phyloP scores from a whole-genome alignment of 768 basidiomycete genomes.

The Pleurotus pulmonarius region DNA sequence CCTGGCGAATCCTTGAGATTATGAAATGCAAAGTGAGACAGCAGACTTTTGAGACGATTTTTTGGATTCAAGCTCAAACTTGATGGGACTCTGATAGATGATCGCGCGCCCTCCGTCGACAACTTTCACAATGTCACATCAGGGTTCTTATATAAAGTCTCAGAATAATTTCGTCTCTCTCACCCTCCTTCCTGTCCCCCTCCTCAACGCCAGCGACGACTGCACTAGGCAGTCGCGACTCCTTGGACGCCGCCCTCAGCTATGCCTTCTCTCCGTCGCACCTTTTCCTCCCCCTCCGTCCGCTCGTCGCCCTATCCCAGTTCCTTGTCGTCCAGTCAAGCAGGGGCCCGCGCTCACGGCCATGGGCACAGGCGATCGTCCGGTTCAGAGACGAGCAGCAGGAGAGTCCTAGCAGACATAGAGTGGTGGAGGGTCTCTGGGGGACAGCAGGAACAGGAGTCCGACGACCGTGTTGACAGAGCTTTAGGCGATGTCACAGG shows the following conservation, averaged over 20 bases:
- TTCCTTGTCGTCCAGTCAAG: slow-evolving; percentile 27
- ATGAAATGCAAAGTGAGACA: too few relatives aligned
- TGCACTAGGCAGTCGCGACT: slow-evolving; percentile 49
- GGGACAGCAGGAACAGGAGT: slow-evolving; percentile 56
- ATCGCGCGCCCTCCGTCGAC: neutral
- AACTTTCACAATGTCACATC: slow-evolving; percentile 8
- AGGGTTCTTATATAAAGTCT: slow-evolving; percentile 5
- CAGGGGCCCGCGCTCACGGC: slow-evolving; percentile 26
- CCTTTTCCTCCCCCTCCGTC: slow-evolving; percentile 65
- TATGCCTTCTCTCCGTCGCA: slow-evolving; percentile 80
- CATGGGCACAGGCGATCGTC: slow-evolving; percentile 60
- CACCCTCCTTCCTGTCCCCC: slow-evolving; percentile 30
- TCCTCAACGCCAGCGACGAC: slow-evolving; percentile 24
- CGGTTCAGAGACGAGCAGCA: slow-evolving; percentile 57
- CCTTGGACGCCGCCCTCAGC: slow-evolving; percentile 15
- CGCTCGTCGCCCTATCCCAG: slow-evolving; percentile 65
- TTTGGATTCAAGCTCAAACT: neutral
- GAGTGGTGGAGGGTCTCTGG: slow-evolving; percentile 85
- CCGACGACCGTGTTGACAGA: slow-evolving; percentile 33
- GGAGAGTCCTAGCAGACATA: slow-evolving; percentile 80
- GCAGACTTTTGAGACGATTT: too few relatives aligned
- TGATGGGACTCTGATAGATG: neutral
- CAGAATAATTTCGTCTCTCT: slow-evolving; percentile 15
- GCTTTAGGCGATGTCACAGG: slow-evolving; percentile 26
- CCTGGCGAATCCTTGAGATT: too few relatives aligned